Conservation (phyloP, 768 basidiomycete genomes). For the Saitozyma sp. region DNA sequence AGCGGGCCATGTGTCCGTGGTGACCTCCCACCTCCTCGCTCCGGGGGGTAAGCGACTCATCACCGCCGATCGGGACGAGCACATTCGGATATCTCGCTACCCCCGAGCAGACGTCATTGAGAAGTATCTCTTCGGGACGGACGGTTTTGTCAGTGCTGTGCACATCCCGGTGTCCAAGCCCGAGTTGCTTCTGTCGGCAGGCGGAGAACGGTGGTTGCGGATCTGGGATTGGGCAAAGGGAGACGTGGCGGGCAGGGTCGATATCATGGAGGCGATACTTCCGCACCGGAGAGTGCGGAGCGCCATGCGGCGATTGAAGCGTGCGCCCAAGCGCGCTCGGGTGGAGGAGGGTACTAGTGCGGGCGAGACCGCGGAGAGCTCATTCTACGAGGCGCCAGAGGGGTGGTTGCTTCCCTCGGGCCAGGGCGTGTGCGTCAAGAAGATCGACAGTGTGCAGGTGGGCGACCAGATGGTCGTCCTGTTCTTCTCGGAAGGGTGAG, state of each 20-base stretch:
- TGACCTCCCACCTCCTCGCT: conserved; percentile 72
- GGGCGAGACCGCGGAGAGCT: conserved; percentile 9
- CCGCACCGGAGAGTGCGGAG: conserved; percentile 55
- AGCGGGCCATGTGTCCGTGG: conserved; percentile 79
- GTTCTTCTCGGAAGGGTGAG: conserved; percentile 51
- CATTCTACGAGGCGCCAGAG: conserved; percentile 39
- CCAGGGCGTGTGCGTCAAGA: conserved; percentile 47
- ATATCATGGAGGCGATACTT: conserved; percentile 55
- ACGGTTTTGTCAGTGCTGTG: conserved; percentile 77
- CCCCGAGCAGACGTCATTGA: conserved; percentile 85
- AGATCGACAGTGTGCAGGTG: conserved; percentile 33
- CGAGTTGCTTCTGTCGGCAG: conserved; percentile 71
- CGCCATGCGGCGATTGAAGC: conserved; percentile 33
- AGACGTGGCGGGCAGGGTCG: conserved; percentile 58
- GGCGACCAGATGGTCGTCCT: conserved; percentile 34
- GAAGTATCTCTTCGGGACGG: conserved; percentile 75
- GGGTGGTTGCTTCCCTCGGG: conserved; percentile 43
- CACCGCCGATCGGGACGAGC: conserved; percentile 92
- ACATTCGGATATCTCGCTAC: conserved; percentile 86
- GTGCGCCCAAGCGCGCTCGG: conserved; percentile 12
- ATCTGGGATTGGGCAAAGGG: conserved; percentile 57
- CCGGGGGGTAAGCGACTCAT: conserved; percentile 69
- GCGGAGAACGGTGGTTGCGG: conserved; percentile 76
- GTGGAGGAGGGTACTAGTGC: not conserved
- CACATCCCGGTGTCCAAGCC: conserved; percentile 60